These are phyloP conservation scores for Fusarium sp. DNA, from an alignment of 2,329 filamentous ascomycete genomes.

Conservation along the genomic window DNA sequence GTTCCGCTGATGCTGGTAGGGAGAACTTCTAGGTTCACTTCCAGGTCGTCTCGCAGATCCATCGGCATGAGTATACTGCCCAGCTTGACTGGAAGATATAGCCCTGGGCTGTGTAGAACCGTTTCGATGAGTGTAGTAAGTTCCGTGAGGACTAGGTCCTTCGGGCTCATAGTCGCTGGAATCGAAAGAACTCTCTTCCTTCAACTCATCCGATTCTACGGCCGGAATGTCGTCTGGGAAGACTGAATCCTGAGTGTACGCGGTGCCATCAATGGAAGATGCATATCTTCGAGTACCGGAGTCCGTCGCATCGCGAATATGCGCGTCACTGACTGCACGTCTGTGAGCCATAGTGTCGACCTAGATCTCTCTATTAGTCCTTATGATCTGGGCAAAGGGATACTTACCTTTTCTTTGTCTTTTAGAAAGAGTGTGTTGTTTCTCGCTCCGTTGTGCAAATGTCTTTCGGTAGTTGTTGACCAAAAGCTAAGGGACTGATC, in stretches of 20 bases:
- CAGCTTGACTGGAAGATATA: not conserved
- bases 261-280: constrained; percentile 1
- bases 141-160: constrained; percentile 16
- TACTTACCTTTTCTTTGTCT: constrained; percentile 18
- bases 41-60: not conserved
- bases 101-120: constrained; percentile 3
- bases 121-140: constrained; percentile 17
- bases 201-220: constrained; percentile 1
- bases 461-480: constrained; percentile 29
- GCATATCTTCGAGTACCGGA: constrained; percentile 2
- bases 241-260: constrained; percentile 2
- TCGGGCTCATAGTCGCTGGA: not conserved
- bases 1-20: not conserved
- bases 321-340: constrained; percentile 8
- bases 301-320: not conserved
- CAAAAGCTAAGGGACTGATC: constrained; percentile 19
- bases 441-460: constrained; percentile 21
- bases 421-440: not conserved
- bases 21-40: constrained; percentile 6
- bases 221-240: not conserved
- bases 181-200: constrained; percentile 13
- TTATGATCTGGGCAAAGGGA: constrained; percentile 12
- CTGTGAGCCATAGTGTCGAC: constrained; percentile 20
- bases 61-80: not conserved
- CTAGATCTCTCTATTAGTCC: constrained; percentile 28